Evolutionary conservation across 805 yeast species (phyloP).

Genomic region (Wickerhamomyces chambardii): DNA sequence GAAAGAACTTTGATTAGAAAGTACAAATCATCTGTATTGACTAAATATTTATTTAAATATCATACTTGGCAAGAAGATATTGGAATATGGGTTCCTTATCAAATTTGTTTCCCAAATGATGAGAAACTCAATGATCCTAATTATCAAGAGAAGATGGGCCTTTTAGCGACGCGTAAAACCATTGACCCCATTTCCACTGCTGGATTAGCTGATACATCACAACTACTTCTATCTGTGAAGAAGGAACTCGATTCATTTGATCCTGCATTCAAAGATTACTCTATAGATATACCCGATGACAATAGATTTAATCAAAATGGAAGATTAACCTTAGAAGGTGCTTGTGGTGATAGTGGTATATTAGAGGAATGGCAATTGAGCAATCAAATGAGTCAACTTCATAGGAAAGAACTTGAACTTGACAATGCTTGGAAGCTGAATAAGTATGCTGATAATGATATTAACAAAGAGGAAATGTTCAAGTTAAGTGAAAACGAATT

Average conservation of each 20-base stretch:
- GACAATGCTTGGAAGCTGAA: background rate
- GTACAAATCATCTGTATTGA: background rate
- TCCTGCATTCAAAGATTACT: too few species aligned
- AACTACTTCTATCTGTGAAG: too few species aligned
- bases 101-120: slow-evolving; percentile 20
- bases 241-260: too few species aligned
- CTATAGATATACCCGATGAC: too few species aligned
- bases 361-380: slow-evolving; percentile 23
- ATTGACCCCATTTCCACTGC: too few species aligned
- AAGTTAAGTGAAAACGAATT: slow-evolving; percentile 17
- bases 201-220: too few species aligned
- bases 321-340: slow-evolving; percentile 20
- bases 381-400: background rate
- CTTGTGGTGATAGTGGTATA: slow-evolving; percentile 19
- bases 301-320: slow-evolving; percentile 11
- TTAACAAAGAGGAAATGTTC: slow-evolving; percentile 1
- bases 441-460: slow-evolving; percentile 11
- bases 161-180: too few species aligned
- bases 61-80: slow-evolving; percentile 34
- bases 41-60: slow-evolving; percentile 1
- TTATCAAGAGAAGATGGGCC: too few species aligned
- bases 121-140: too few species aligned
- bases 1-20: background rate
- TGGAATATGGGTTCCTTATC: slow-evolving; percentile 36
- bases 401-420: background rate